phyloP scores from a whole-genome alignment of 495 filamentous ascomycete genomes.

The Apiosordaria backusii region DNA sequence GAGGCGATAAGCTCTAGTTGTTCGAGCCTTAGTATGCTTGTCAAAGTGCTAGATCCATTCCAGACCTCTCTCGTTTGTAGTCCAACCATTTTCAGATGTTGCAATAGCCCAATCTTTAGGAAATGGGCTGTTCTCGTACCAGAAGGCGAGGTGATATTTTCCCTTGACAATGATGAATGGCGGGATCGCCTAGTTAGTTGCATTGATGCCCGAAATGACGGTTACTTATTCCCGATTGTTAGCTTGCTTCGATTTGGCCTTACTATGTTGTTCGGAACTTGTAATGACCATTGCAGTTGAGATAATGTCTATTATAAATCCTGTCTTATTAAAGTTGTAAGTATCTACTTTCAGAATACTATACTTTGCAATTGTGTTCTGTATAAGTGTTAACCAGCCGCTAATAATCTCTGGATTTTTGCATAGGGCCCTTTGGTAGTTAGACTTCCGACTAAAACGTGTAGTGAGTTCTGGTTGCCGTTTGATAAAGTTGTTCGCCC shows the following conservation, averaged over 20 bases:
- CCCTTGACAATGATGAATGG: slow-evolving; percentile 7
- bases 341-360: too few relatives aligned
- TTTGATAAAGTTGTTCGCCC: slow-evolving; percentile 34
- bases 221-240: too few relatives aligned
- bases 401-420: slow-evolving; percentile 37
- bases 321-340: slow-evolving; percentile 13
- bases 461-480: slow-evolving; percentile 30
- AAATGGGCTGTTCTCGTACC: slow-evolving; percentile 14
- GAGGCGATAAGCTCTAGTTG: slow-evolving; percentile 9
- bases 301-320: slow-evolving; percentile 32
- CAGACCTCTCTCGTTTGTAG: slow-evolving; percentile 8
- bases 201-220: slow-evolving; percentile 24
- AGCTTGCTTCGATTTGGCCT: slow-evolving; percentile 30
- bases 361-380: slow-evolving; percentile 36
- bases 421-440: slow-evolving; percentile 35
- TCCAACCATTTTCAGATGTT: slow-evolving; percentile 3
- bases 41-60: slow-evolving; percentile 9
- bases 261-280: slow-evolving; percentile 22
- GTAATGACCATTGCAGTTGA: slow-evolving; percentile 31
- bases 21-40: slow-evolving; percentile 7
- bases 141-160: slow-evolving; percentile 9
- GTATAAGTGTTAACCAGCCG: slow-evolving; percentile 36
- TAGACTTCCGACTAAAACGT: slow-evolving; percentile 27
- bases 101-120: slow-evolving; percentile 5
- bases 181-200: not conserved